These are phyloP conservation scores for Didymella segeticola DNA, from an alignment of 2,329 filamentous ascomycete species.

Conservation along the genomic window DNA sequence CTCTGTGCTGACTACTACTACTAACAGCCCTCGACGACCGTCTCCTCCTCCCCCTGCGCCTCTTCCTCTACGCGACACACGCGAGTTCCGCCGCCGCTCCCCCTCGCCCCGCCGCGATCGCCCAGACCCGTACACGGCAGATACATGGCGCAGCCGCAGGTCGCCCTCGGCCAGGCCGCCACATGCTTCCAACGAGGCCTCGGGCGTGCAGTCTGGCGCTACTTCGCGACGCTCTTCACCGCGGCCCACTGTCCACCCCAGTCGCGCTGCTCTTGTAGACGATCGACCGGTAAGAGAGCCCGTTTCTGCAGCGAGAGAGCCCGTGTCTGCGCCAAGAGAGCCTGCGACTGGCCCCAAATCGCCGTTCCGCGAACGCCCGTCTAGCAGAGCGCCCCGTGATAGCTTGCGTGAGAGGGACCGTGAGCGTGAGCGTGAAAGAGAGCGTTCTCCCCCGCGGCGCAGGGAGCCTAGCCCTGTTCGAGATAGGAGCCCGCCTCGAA, in stretches of 20 bases:
- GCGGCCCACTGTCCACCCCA: conserved; percentile 58
- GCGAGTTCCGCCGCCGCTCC: conserved; percentile 61
- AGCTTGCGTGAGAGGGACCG: conserved; percentile 33
- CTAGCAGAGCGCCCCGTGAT: conserved; percentile 22
- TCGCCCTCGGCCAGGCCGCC: conserved; percentile 57
- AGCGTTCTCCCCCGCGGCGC: conserved; percentile 46
- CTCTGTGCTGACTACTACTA: no score
- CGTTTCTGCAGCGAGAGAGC: no score
- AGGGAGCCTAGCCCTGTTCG: conserved; percentile 38
- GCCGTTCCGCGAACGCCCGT: conserved; percentile 46
- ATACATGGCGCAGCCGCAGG: conserved; percentile 59
- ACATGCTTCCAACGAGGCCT: conserved; percentile 56
- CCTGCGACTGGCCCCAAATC: conserved; percentile 44
- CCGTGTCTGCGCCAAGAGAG: conserved; percentile 36
- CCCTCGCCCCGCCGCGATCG: conserved; percentile 60
- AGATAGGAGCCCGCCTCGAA: conserved; percentile 45
- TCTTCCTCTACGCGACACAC: conserved; percentile 49
- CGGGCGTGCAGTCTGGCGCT: conserved; percentile 60
- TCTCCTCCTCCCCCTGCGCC: conserved; percentile 53
- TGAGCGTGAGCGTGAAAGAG: conserved; percentile 34
- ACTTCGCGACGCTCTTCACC: conserved; percentile 70
- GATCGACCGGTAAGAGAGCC: conserved; percentile 35
- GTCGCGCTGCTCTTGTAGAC: conserved; percentile 54
- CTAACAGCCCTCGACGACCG: conserved; percentile 44
- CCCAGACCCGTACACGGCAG: conserved; percentile 55